Conservation (phyloP, 148 eudicot species). For the Chenopodium quinoa region DNA sequence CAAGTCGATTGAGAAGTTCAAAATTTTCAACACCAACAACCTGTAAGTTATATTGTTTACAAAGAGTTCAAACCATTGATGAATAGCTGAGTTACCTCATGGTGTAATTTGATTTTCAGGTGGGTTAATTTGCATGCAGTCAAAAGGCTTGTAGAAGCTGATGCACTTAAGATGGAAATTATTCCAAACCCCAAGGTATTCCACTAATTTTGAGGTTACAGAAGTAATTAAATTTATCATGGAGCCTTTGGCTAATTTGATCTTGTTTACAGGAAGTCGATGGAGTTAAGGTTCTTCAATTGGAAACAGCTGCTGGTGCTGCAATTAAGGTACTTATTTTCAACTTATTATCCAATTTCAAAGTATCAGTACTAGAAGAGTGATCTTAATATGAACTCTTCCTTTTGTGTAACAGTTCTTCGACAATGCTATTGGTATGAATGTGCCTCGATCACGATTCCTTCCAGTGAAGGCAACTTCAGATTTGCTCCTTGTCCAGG, state of each 20-base stretch:
- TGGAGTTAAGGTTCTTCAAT: slow-evolving; percentile 94
- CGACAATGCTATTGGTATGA: slow-evolving; percentile 79
- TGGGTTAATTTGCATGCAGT: slow-evolving; percentile 93
- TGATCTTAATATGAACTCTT: not conserved
- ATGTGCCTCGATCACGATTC: slow-evolving; percentile 96
- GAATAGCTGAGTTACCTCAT: slow-evolving; percentile 1
- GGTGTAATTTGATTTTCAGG: slow-evolving; percentile 38
- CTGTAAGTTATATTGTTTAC: slow-evolving; percentile 48
- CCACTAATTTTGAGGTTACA: not conserved
- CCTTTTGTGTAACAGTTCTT: slow-evolving; percentile 53
- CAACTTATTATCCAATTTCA: not conserved
- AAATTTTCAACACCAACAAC: slow-evolving; percentile 99
- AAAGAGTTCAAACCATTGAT: not conserved
- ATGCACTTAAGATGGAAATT: slow-evolving; percentile 96
- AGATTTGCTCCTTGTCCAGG: slow-evolving; percentile 99
- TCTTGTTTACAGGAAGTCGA: slow-evolving; percentile 69
- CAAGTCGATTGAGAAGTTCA: slow-evolving; percentile 98
- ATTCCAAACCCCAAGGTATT: slow-evolving; percentile 98
- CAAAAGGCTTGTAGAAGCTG: slow-evolving; percentile 83
- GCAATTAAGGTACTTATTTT: slow-evolving; percentile 71
- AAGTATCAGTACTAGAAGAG: not conserved
- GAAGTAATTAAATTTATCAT: not conserved
- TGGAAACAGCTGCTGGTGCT: slow-evolving; percentile 99
- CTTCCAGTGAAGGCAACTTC: slow-evolving; percentile 98
- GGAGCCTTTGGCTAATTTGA: slow-evolving; percentile 9